Percentiles rank a stretch among this genome's conserved stretches.
phyloP scores from a whole-genome alignment of 495 filamentous ascomycete species.

The Penicillium soppii region DNA sequence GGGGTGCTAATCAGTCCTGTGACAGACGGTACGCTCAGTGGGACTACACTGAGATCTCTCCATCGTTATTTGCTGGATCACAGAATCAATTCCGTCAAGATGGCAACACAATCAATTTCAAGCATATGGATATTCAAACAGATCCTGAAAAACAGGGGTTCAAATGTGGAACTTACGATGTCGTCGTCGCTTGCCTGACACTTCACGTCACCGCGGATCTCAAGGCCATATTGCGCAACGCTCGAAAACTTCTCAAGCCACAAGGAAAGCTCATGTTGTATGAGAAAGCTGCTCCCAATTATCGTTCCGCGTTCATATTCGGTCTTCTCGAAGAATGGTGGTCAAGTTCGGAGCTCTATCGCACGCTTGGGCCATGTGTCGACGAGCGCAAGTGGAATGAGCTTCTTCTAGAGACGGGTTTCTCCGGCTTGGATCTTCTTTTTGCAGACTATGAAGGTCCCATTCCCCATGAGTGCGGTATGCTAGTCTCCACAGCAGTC shows the following conservation, averaged over 20 bases:
- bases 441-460: not conserved
- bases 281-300: conserved; percentile 11
- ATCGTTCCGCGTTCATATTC: conserved; percentile 11
- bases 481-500: not conserved
- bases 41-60: conserved; percentile 50
- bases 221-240: conserved; percentile 32
- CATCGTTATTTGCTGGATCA: conserved; percentile 19
- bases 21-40: conserved; percentile 24
- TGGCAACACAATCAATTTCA: conserved; percentile 6
- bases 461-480: not conserved
- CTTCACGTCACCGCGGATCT: conserved; percentile 33
- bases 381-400: conserved; percentile 17
- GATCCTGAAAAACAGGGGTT: conserved; percentile 48
- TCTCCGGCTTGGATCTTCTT: conserved; percentile 18
- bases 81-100: conserved; percentile 1
- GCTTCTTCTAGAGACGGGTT: conserved; percentile 14
- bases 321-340: conserved; percentile 21
- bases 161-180: conserved; percentile 42
- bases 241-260: conserved; percentile 26
- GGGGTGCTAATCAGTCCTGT: conserved; percentile 17
- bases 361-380: conserved; percentile 15
- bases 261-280: conserved; percentile 17
- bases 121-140: conserved; percentile 42
- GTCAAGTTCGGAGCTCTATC: conserved; percentile 14
- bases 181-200: conserved; percentile 46